Evolutionary conservation across 163 green algal species (phyloP).

Genomic region (Chlorella variabilis): DNA sequence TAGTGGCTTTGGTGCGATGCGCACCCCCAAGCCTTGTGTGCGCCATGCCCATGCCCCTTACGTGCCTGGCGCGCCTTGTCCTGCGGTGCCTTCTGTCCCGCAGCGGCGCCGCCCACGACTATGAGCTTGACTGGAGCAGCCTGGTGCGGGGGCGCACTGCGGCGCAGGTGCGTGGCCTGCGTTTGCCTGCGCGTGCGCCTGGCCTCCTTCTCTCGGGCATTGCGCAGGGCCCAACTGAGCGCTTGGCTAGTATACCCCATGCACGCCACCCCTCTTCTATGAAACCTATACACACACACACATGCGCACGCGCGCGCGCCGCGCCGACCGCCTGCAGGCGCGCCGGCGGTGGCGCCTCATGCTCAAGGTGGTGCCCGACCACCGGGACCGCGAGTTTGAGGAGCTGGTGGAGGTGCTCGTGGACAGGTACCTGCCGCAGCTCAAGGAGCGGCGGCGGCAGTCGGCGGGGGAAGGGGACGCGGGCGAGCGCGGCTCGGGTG

Average conservation of each 20-base stretch:
- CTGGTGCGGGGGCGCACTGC: constrained; percentile 64
- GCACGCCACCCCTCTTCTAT: no score
- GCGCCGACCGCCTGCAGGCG: no score
- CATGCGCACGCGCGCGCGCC: no score
- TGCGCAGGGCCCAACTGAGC: no score
- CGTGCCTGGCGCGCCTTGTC: not conserved
- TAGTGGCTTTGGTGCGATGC: no score
- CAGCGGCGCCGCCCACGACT: constrained; percentile 52
- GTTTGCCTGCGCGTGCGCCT: no score
- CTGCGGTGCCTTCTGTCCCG: constrained; percentile 32
- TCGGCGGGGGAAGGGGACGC: not conserved
- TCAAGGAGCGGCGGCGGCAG: constrained; percentile 20
- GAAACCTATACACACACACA: no score
- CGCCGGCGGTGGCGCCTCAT: constrained; percentile 75
- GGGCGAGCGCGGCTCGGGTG: no score
- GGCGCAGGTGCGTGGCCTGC: constrained; percentile 32
- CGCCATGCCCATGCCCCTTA: no score
- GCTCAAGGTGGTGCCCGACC: constrained; percentile 57
- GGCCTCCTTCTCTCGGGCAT: no score
- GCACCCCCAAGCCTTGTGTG: no score
- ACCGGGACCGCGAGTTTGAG: constrained; percentile 49
- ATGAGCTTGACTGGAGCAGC: constrained; percentile 66
- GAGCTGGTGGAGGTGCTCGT: constrained; percentile 57
- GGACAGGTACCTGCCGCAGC: constrained; percentile 49
- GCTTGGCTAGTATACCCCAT: no score